Base-by-base conservation (phyloP, 208 protist genomes). In the Porcisia hertigi region DNA sequence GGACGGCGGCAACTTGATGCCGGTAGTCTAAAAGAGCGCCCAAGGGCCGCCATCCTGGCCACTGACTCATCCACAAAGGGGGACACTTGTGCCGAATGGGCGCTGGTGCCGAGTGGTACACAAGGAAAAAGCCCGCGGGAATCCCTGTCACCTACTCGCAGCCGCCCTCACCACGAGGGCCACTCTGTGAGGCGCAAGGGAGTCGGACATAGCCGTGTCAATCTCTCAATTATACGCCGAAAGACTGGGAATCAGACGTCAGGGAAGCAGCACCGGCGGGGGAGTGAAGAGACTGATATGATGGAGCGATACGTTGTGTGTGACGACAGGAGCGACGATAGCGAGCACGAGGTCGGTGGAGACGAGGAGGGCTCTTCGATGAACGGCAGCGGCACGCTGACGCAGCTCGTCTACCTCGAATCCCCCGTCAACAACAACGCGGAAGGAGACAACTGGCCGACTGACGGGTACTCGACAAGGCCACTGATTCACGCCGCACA, bases 261-360 rank as follows among this genome's bases (percentile, higher is more conserved):
- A 11, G n/a, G 7, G 43, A 9, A 4, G 11, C 69, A 20, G 2
- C 25, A 6, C 18, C 57, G 23, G 23, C 65, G 7, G 14, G 53
- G 7, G 9, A 47, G 52, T 16, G 60, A 20, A 4, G 53, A 55
- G 1, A 14, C 30, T 45, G 69, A 12, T 36, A 47, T 43, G 69
- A 59, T 81, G 54, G 77, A 81, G 64, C 45, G 45, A 30, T 76
- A 73, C 47, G 58, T 76, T 12, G 71, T 81, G 45, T 57, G 77
- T 11, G 39, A 76, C 71, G 73, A 41, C 43, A 67, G 62, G 63
- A 81, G 77, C 57, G 77, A 81, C 4, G 64, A 43, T 11, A 69
- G 67, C 55, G 66, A 49, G 14, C 14, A 23, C 14, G 18, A 14
- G 8, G 36, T 8, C 69, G 57, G 59, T 23, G 41, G 47, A 18